Conservation (phyloP, 176 grass and related monocot species). For the Microstegium vimineum region DNA sequence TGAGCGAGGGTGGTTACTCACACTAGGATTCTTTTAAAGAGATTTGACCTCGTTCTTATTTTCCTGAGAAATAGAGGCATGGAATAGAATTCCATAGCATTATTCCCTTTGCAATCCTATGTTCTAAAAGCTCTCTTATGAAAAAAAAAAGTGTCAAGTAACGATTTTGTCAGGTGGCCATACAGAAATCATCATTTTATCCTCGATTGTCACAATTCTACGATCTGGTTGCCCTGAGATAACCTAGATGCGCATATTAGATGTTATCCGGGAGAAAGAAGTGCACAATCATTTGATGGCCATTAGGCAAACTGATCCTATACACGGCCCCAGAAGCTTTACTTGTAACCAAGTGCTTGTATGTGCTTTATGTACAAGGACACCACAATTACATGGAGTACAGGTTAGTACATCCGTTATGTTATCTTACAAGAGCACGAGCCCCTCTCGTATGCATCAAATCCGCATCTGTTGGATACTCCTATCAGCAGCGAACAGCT, state of each 20-base stretch:
- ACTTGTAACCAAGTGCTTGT: constrained; percentile 45
- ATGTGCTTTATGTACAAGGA: constrained; percentile 40
- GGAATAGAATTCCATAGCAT: neutral
- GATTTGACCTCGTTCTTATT: neutral
- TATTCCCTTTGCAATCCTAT: neutral
- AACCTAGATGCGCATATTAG: too few relatives aligned
- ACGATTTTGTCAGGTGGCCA: too few relatives aligned
- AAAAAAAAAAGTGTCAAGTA: too few relatives aligned
- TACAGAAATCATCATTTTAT: too few relatives aligned
- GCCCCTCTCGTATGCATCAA: neutral
- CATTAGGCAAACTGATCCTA: neutral
- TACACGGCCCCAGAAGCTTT: constrained; percentile 35
- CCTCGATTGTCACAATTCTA: too few relatives aligned
- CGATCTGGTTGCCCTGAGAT: too few relatives aligned
- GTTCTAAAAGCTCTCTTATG: neutral
- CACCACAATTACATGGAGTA: constrained; percentile 35
- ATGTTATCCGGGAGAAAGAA: neutral
- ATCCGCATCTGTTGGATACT: constrained; percentile 29
- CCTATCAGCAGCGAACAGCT: constrained; percentile 6
- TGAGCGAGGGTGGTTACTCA: too few relatives aligned
- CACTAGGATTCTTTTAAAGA: neutral
- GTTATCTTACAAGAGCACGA: constrained; percentile 40
- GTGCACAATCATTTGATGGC: neutral
- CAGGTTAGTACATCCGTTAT: constrained; percentile 39
- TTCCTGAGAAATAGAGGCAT: too few relatives aligned